phyloP scores from a whole-genome alignment of 441 rosid genomes.

The Aquilaria agallochum region DNA sequence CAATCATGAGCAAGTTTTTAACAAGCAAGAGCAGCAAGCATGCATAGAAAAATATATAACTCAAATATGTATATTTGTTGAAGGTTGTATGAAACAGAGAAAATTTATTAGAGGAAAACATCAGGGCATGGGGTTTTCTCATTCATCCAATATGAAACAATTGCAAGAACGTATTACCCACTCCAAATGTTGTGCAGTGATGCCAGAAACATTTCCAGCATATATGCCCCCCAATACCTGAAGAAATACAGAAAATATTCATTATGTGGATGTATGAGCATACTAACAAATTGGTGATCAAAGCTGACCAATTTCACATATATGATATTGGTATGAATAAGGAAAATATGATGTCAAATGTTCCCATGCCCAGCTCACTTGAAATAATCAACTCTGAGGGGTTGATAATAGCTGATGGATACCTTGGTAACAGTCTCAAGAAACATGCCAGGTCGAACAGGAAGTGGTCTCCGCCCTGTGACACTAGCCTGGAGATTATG shows the following conservation, averaged over 20 bases:
- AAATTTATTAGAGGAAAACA: background rate
- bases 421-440: conserved; percentile 96
- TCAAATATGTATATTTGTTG: too few species aligned
- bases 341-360: too few species aligned
- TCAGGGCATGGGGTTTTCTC: too few species aligned
- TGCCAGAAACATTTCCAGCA: conserved; percentile 70
- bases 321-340: background rate
- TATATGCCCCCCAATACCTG: conserved; percentile 93
- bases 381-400: too few species aligned
- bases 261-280: conserved; percentile 11
- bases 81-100: background rate
- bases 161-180: conserved; percentile 44
- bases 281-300: background rate
- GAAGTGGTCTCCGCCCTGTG: conserved; percentile 76
- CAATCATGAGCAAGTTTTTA: background rate
- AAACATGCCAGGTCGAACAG: conserved; percentile 96
- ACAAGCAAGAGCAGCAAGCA: too few species aligned
- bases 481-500: conserved; percentile 56
- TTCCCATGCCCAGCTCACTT: too few species aligned
- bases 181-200: conserved; percentile 95
- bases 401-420: conserved; percentile 1
- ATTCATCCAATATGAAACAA: too few species aligned
- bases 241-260: conserved; percentile 18
- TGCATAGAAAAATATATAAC: too few species aligned
- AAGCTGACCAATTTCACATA: conserved; percentile 5